Conservation (phyloP, 2,329 filamentous ascomycete genomes). For the Colletotrichum ledebouriae region DNA sequence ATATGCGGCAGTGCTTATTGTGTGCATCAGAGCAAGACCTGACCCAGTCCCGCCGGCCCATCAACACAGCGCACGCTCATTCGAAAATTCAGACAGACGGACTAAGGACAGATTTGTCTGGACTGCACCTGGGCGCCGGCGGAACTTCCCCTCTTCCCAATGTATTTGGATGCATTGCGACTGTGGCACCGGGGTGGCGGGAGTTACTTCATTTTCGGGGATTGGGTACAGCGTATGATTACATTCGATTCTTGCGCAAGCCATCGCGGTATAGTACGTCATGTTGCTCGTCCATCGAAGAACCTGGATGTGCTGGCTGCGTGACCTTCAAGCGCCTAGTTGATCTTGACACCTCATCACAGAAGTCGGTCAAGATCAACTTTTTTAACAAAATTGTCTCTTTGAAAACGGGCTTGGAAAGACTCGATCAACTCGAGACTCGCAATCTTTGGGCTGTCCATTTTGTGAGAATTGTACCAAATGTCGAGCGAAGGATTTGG, state of each 20-base stretch:
- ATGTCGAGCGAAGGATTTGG: neutral
- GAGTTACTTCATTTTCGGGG: conserved; percentile 18
- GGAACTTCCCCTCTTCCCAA: neutral
- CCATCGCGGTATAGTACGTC: neutral
- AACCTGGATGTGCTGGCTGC: neutral
- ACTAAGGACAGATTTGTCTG: neutral
- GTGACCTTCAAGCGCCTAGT: neutral
- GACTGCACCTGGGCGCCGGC: neutral
- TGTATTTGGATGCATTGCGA: neutral
- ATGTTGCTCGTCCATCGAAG: too few species aligned
- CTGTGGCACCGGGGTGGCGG: neutral
- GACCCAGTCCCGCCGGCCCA: conserved; percentile 1
- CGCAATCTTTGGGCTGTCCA: conserved; percentile 5
- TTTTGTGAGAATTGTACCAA: neutral
- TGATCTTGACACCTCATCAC: neutral
- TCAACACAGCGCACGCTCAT: neutral
- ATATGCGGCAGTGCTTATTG: neutral
- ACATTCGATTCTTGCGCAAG: conserved; percentile 22
- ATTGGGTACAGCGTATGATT: conserved; percentile 1
- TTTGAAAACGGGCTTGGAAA: neutral
- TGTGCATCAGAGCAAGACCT: conserved; percentile 25
- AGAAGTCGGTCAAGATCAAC: neutral
- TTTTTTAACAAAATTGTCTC: neutral
- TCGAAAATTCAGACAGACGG: neutral
- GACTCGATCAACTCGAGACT: conserved; percentile 18